These are phyloP conservation scores for Hypoxylon trugodes DNA, from an alignment of 495 filamentous ascomycete genomes.

Conservation along the genomic window DNA sequence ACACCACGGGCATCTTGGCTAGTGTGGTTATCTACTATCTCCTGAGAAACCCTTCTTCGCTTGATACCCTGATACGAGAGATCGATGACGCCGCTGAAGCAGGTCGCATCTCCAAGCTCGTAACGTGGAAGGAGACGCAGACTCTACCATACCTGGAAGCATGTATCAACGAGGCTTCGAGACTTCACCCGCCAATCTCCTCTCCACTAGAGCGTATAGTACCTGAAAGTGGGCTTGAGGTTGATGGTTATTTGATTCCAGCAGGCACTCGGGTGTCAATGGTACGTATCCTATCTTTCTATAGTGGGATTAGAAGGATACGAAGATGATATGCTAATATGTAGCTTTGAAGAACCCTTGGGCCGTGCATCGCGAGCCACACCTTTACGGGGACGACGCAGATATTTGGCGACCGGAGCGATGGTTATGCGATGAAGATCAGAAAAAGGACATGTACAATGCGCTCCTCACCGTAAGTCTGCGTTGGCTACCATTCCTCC, in stretches of 20 bases:
- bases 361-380: too few species aligned
- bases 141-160: conserved; percentile 64
- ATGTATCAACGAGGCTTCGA: conserved; percentile 59
- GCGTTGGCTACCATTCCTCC: too few species aligned
- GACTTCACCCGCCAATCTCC: neutral
- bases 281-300: too few species aligned
- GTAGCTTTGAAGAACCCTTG: too few species aligned
- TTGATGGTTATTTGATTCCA: neutral
- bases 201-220: conserved; percentile 10
- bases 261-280: too few species aligned
- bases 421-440: too few species aligned
- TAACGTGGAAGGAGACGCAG: conserved; percentile 17
- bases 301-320: too few species aligned
- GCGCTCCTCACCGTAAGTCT: too few species aligned
- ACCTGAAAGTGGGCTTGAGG: neutral
- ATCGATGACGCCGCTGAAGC: conserved; percentile 51
- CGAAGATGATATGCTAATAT: too few species aligned
- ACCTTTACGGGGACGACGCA: too few species aligned
- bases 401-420: too few species aligned
- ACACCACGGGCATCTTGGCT: conserved; percentile 64
- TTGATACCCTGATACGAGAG: conserved; percentile 54
- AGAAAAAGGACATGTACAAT: too few species aligned
- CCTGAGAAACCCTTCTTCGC: conserved; percentile 47
- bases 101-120: neutral
- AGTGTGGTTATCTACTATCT: conserved; percentile 61